Percentiles rank a stretch among this genome's conserved stretches.
Evolutionary conservation across 2,329 filamentous ascomycete species (phyloP).

Genomic region (Tolypocladium amazonense): DNA sequence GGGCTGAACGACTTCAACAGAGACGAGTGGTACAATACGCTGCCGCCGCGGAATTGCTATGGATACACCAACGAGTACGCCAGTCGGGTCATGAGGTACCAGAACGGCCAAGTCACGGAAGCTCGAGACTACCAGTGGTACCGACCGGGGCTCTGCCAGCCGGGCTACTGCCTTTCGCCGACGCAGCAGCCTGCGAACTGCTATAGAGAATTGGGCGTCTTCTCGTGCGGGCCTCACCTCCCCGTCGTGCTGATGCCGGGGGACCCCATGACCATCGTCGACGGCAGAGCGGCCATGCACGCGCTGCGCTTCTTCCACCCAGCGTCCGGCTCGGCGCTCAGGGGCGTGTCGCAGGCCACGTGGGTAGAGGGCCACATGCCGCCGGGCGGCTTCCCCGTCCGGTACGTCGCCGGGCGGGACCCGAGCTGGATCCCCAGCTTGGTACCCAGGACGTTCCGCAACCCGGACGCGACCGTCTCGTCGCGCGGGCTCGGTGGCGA

Average conservation of each 20-base stretch:
- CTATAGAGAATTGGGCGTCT: conserved; percentile 19
- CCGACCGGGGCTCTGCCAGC: neutral
- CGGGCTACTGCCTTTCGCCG: conserved; percentile 1
- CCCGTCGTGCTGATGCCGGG: conserved; percentile 20
- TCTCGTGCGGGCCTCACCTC: conserved; percentile 24
- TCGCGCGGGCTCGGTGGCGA: conserved; percentile 26
- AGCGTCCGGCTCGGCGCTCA: neutral
- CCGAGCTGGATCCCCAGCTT: conserved; percentile 28
- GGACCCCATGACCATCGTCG: conserved; percentile 6
- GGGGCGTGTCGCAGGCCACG: conserved; percentile 18
- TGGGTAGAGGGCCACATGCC: conserved; percentile 9
- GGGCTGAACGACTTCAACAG: conserved; percentile 3
- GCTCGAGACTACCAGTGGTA: conserved; percentile 5
- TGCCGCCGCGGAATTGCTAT: conserved; percentile 15
- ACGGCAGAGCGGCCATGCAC: conserved; percentile 11
- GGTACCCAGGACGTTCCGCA: conserved; percentile 20
- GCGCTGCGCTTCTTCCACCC: conserved; percentile 18
- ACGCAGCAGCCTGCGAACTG: neutral
- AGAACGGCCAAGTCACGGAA: conserved; percentile 15
- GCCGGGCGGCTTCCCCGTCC: conserved; percentile 5
- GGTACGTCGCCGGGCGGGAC: conserved; percentile 18
- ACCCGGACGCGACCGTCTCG: neutral
- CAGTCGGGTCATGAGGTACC: conserved; percentile 26
- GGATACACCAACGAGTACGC: conserved; percentile 15
- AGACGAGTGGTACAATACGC: conserved; percentile 16